Conservation (phyloP, 2,329 filamentous ascomycete species). For the Fusarium cyanostomum region DNA sequence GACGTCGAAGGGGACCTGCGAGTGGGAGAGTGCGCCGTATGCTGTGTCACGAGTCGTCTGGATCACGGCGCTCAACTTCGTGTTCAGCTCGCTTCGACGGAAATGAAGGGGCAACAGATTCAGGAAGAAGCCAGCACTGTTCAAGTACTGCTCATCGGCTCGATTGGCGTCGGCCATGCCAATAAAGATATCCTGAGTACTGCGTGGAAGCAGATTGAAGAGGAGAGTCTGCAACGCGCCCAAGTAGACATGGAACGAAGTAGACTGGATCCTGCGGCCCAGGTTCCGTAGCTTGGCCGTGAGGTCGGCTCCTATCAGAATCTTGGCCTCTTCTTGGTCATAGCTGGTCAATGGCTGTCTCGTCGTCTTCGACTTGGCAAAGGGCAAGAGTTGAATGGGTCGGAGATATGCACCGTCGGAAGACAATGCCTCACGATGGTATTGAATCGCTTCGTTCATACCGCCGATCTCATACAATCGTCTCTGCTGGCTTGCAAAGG, state of each 20-base stretch:
- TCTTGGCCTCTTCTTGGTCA: too few species aligned
- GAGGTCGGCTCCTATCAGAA: neutral
- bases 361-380: neutral
- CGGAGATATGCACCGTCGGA: neutral
- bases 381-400: neutral
- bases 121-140: conserved; percentile 8
- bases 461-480: neutral
- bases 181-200: neutral
- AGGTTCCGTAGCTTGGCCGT: neutral
- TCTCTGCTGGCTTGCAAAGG: neutral
- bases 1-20: neutral
- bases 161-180: conserved; percentile 14
- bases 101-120: conserved; percentile 8
- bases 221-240: neutral
- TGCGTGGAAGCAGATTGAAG: neutral
- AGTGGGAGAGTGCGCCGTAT: neutral
- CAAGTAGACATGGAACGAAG: conserved; percentile 3
- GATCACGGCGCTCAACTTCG: neutral
- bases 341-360: neutral
- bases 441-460: neutral
- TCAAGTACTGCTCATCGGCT: neutral
- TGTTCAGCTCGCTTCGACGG: neutral
- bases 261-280: neutral
- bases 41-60: neutral
- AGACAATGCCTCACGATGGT: neutral